phyloP scores from a whole-genome alignment of 805 yeast species.

The Yarrowia deformans region DNA sequence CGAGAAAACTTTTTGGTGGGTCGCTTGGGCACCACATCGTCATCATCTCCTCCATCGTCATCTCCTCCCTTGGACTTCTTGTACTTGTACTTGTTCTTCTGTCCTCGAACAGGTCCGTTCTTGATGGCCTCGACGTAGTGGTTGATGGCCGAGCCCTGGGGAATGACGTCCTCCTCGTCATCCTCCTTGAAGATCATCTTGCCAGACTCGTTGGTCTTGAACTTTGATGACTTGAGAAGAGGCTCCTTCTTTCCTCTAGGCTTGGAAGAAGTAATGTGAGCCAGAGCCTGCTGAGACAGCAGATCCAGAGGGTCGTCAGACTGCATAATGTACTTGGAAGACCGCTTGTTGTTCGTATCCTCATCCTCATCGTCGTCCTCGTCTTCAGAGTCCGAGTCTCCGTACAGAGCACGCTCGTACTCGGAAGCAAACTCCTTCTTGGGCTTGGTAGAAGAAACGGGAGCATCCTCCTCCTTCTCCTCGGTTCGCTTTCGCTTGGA shows the following conservation, averaged over 20 bases:
- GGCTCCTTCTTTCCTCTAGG: slow-evolving; percentile 61
- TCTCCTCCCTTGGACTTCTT: slow-evolving; percentile 67
- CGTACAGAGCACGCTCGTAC: slow-evolving; percentile 90
- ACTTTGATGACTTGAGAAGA: slow-evolving; percentile 48
- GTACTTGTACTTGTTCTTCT: slow-evolving; percentile 86
- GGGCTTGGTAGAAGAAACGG: slow-evolving; percentile 51
- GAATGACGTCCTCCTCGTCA: slow-evolving; percentile 44
- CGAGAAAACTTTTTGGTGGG: slow-evolving; percentile 34
- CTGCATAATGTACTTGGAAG: slow-evolving; percentile 69
- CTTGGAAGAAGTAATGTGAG: slow-evolving; percentile 87
- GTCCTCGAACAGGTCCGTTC: slow-evolving; percentile 94
- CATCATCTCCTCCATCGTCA: slow-evolving; percentile 61
- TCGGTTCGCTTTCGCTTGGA: slow-evolving; percentile 72
- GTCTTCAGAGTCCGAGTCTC: slow-evolving; percentile 67
- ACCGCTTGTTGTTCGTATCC: slow-evolving; percentile 42
- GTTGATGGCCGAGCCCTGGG: slow-evolving; percentile 63
- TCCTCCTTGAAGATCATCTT: slow-evolving; percentile 68
- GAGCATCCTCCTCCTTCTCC: slow-evolving; percentile 51
- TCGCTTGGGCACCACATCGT: slow-evolving; percentile 36
- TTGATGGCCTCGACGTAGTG: slow-evolving; percentile 94
- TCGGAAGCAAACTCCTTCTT: slow-evolving; percentile 68
- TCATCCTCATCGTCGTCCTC: slow-evolving; percentile 60
- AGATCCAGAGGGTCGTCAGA: slow-evolving; percentile 84
- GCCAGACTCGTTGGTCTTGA: slow-evolving; percentile 64
- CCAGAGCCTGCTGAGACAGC: slow-evolving; percentile 80